These are phyloP conservation scores for Colletotrichum acutatum DNA, from an alignment of 2,329 filamentous ascomycete species.

Conservation along the genomic window DNA sequence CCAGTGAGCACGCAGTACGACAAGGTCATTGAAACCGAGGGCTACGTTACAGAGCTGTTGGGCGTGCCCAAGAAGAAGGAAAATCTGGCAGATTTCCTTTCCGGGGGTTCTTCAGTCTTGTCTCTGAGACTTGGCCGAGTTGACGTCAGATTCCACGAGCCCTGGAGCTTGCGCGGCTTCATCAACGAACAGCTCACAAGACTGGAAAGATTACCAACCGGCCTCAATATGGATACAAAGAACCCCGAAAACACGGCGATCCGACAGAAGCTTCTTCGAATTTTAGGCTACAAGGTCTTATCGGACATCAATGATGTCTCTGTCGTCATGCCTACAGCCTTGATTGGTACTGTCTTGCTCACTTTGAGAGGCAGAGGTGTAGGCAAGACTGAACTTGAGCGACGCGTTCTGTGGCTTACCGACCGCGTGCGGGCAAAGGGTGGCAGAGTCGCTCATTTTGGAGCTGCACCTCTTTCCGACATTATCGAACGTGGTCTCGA, in stretches of 20 bases:
- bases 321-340: conserved; percentile 96
- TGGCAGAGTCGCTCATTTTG: conserved; percentile 93
- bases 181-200: conserved; percentile 79
- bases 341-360: conserved; percentile 92
- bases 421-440: conserved; percentile 85
- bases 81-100: conserved; percentile 90
- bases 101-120: conserved; percentile 83
- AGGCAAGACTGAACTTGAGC: conserved; percentile 84
- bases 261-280: conserved; percentile 80
- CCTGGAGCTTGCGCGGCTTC: conserved; percentile 89
- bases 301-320: conserved; percentile 96
- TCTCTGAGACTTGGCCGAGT: conserved; percentile 90
- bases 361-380: conserved; percentile 93
- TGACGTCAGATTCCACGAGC: conserved; percentile 95
- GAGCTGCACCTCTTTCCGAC: conserved; percentile 78
- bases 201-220: conserved; percentile 60
- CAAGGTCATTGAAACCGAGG: conserved; percentile 98
- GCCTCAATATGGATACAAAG: conserved; percentile 57
- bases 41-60: conserved; percentile 93
- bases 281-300: conserved; percentile 90
- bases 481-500: conserved; percentile 92
- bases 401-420: conserved; percentile 91
- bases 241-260: conserved; percentile 63
- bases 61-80: conserved; percentile 97
- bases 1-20: conserved; percentile 98